Conservation (phyloP, 2,329 filamentous ascomycete species). For the Pseudogymnoascus sp. region DNA sequence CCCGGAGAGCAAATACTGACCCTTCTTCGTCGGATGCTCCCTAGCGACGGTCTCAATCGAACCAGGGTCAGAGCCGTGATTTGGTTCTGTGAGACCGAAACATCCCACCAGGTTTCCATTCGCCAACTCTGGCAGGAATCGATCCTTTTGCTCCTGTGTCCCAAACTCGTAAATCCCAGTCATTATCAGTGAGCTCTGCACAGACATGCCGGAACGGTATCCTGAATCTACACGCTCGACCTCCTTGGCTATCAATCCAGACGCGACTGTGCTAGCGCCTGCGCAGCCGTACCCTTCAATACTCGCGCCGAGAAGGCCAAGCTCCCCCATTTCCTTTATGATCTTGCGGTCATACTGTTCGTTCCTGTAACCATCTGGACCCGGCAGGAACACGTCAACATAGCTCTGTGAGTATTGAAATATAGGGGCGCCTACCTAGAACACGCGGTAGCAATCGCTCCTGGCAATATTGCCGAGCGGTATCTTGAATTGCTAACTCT, state of each 20-base stretch:
- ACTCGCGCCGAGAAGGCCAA: constrained; percentile 79
- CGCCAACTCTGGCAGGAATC: constrained; percentile 74
- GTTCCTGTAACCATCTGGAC: constrained; percentile 72
- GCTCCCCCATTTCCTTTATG: constrained; percentile 83
- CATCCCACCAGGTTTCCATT: constrained; percentile 76
- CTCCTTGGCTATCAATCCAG: constrained; percentile 82
- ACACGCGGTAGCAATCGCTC: constrained; percentile 80
- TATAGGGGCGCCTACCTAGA: constrained; percentile 53
- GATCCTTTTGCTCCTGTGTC: constrained; percentile 76
- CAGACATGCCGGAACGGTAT: constrained; percentile 87
- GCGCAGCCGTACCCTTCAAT: constrained; percentile 86
- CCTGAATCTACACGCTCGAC: constrained; percentile 88
- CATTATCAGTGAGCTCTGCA: constrained; percentile 87
- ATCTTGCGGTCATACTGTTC: constrained; percentile 83
- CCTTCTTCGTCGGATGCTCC: constrained; percentile 75
- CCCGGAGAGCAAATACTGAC: constrained; percentile 71
- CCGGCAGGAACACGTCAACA: background rate
- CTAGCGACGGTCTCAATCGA: constrained; percentile 86
- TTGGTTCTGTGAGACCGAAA: constrained; percentile 86
- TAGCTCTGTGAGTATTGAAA: constrained; percentile 8
- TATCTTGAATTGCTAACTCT: constrained; percentile 82
- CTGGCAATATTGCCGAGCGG: constrained; percentile 89
- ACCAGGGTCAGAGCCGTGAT: constrained; percentile 86
- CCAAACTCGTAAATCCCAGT: constrained; percentile 88
- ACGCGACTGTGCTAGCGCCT: constrained; percentile 77